phyloP scores from a whole-genome alignment of 202 grass and related monocot genomes.

The Carex arenaria region DNA sequence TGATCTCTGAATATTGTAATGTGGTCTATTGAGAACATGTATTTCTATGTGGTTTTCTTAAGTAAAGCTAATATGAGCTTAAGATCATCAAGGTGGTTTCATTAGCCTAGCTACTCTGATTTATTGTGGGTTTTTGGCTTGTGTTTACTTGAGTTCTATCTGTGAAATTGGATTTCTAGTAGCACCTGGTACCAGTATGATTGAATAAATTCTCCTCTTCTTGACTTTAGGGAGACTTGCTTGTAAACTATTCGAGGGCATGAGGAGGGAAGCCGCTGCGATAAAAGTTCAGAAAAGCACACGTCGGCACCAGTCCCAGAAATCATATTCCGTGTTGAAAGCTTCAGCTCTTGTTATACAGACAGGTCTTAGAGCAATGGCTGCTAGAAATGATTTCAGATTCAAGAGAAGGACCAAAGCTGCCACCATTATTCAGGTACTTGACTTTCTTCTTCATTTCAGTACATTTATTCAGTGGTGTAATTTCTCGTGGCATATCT shows the following conservation, averaged over 20 bases:
- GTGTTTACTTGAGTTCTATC: conserved; percentile 14
- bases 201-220: conserved; percentile 20
- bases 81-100: background rate
- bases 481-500: conserved; percentile 19
- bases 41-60: background rate
- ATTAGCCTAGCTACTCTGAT: background rate
- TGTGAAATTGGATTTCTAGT: background rate
- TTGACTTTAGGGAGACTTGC: conserved; percentile 71
- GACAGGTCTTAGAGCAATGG: conserved; percentile 78
- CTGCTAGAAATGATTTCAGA: conserved; percentile 81
- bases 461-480: background rate
- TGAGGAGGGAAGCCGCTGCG: conserved; percentile 75
- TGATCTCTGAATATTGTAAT: conserved; percentile 12
- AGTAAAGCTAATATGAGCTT: background rate
- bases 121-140: background rate
- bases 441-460: conserved; percentile 15
- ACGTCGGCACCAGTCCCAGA: conserved; percentile 66
- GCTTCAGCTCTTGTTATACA: conserved; percentile 71
- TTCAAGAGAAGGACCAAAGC: conserved; percentile 65
- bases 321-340: conserved; percentile 56
- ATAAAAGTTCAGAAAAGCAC: conserved; percentile 92
- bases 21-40: background rate
- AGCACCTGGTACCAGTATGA: background rate
- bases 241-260: conserved; percentile 65
- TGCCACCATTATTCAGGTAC: conserved; percentile 70